A percentile compares a stretch with the other conserved stretches of the same genome.
Conservation (phyloP, 306 rosid species). For the Lablab purpureus region DNA sequence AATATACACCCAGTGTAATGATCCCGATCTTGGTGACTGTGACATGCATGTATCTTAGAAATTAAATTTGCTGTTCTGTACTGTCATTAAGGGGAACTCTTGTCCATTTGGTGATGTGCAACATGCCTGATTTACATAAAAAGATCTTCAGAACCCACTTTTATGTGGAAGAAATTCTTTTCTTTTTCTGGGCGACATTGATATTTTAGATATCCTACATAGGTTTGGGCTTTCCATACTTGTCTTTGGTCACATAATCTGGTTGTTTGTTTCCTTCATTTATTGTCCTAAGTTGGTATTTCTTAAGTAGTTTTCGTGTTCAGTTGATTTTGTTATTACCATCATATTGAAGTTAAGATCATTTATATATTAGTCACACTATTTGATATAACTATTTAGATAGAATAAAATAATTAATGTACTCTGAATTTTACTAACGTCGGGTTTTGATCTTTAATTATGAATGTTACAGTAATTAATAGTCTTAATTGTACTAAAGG, state of each 20-base stretch:
- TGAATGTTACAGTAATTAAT: neutral
- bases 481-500: neutral
- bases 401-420: neutral
- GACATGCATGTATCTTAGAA: conserved; percentile 9
- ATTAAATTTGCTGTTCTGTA: conserved; percentile 15
- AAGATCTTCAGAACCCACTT: neutral
- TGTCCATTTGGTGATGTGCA: neutral
- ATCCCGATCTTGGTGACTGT: conserved; percentile 8
- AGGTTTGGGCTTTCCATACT: neutral
- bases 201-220: conserved; percentile 22
- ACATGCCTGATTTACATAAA: conserved; percentile 4
- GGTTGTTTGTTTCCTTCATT: conserved; percentile 7
- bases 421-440: conserved; percentile 9
- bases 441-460: conserved; percentile 19
- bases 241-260: neutral
- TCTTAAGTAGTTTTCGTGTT: neutral
- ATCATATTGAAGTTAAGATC: neutral
- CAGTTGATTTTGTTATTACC: conserved; percentile 20
- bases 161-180: neutral
- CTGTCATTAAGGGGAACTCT: conserved; percentile 5
- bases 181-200: neutral
- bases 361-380: neutral
- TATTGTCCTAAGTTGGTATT: conserved; percentile 15
- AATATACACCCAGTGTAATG: conserved; percentile 13
- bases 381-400: conserved; percentile 10